Conservation (phyloP, 371 early-diverging fungal genomes). For the Nematocida sp. region DNA sequence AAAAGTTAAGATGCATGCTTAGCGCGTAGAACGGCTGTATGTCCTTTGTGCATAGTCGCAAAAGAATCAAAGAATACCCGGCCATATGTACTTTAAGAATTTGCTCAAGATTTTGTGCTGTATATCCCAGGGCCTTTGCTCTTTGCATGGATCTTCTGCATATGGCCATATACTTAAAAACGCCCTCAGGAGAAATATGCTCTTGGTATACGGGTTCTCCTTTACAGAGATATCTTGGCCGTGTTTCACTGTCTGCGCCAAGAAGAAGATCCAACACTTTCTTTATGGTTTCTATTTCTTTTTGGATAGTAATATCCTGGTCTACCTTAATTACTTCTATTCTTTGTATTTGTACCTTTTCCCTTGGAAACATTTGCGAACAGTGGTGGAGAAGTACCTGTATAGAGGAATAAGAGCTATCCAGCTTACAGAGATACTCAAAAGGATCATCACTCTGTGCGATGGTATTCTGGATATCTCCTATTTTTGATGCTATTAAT, state of each 20-base stretch:
- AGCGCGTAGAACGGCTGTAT: not conserved
- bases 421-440: conserved; percentile 41
- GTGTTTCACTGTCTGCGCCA: not conserved
- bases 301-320: not conserved
- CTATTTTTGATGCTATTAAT: not conserved
- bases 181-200: not conserved
- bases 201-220: conserved; percentile 13
- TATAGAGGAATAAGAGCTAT: not conserved
- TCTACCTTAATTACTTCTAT: not conserved
- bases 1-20: conserved; percentile 12
- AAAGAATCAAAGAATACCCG: conserved; percentile 17
- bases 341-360: not conserved
- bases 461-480: not conserved
- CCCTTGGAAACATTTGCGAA: not conserved
- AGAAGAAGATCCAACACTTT: not conserved
- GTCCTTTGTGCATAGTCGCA: not conserved
- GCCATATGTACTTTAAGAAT: not conserved
- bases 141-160: not conserved
- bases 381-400: not conserved
- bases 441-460: conserved; percentile 9
- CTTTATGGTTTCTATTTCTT: conserved; percentile 26
- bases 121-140: not conserved
- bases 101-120: not conserved
- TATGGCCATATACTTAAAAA: conserved; percentile 28
- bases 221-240: not conserved